Percentiles rank a stretch among this genome's conserved stretches.
These are phyloP conservation scores for Pseudotsuga menziesii DNA, from an alignment of 75 land plant genomes.

Conservation along the genomic window DNA sequence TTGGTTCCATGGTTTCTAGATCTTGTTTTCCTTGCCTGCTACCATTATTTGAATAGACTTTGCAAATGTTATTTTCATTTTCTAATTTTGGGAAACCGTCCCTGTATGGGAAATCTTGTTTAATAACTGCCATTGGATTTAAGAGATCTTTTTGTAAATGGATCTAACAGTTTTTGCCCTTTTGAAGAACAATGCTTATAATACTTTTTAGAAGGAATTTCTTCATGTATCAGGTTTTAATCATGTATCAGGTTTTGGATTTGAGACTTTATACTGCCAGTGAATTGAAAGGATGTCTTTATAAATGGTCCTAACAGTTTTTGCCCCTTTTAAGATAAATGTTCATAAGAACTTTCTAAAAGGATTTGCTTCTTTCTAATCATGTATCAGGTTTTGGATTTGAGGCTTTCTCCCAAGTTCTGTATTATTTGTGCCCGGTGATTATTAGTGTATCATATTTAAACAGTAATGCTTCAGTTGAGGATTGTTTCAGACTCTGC, in stretches of 20 bases:
- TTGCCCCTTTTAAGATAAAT: neutral
- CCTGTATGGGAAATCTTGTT: neutral
- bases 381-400: neutral
- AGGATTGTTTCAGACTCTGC: neutral
- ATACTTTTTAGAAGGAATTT: neutral
- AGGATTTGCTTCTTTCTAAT: neutral
- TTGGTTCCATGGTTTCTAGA: neutral
- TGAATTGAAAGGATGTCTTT: neutral
- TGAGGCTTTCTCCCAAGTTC: too few species aligned
- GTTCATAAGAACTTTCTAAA: neutral
- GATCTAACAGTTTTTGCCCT: neutral
- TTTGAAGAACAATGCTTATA: neutral
- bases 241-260: neutral
- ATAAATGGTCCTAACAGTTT: neutral
- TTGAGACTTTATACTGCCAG: neutral
- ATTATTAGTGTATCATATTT: neutral
- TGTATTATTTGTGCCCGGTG: too few species aligned
- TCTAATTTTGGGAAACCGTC: neutral
- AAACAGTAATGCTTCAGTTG: neutral
- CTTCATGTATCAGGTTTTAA: neutral
- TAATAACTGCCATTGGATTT: neutral
- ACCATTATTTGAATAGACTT: too few species aligned
- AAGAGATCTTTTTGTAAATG: neutral
- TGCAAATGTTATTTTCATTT: neutral
- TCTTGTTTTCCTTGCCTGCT: neutral